phyloP scores from a whole-genome alignment of 805 yeast genomes.

The Saccharomycopsis sp. region DNA sequence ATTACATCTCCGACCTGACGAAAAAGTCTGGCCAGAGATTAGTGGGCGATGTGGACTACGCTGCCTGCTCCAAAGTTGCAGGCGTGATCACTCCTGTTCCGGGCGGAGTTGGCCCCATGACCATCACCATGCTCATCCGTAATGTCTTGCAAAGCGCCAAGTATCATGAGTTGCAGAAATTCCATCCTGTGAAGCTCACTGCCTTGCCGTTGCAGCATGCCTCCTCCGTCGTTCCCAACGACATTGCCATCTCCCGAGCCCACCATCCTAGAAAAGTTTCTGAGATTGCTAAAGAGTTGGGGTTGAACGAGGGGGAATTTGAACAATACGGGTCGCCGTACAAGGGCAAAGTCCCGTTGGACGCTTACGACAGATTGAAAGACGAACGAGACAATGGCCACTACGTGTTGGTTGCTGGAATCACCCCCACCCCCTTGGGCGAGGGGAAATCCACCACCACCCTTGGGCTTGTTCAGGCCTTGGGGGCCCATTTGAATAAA shows the following conservation, averaged over 20 bases:
- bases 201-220: constrained; percentile 30
- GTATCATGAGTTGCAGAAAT: constrained; percentile 29
- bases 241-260: constrained; percentile 79
- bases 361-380: constrained; percentile 58
- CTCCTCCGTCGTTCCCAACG: constrained; percentile 71
- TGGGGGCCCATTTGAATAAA: constrained; percentile 80
- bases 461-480: constrained; percentile 92
- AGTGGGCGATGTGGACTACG: constrained; percentile 94
- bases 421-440: constrained; percentile 96
- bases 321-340: constrained; percentile 74
- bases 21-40: constrained; percentile 72
- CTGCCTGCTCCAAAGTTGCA: constrained; percentile 52
- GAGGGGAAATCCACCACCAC: constrained; percentile 98
- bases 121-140: constrained; percentile 88
- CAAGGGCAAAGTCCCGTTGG: constrained; percentile 74
- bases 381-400: constrained; percentile 60
- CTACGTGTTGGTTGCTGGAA: constrained; percentile 90
- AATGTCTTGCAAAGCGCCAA: constrained; percentile 79
- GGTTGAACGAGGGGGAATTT: constrained; percentile 67
- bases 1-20: constrained; percentile 67
- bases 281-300: constrained; percentile 70
- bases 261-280: constrained; percentile 81
- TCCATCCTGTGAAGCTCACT: constrained; percentile 44
- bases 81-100: constrained; percentile 89
- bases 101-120: constrained; percentile 99